Evolutionary conservation across 108 stramenopile genomes (phyloP), one percentile per base, ranked within the genome.

Genomic region (Aurantiochytrium sp.): DNA sequence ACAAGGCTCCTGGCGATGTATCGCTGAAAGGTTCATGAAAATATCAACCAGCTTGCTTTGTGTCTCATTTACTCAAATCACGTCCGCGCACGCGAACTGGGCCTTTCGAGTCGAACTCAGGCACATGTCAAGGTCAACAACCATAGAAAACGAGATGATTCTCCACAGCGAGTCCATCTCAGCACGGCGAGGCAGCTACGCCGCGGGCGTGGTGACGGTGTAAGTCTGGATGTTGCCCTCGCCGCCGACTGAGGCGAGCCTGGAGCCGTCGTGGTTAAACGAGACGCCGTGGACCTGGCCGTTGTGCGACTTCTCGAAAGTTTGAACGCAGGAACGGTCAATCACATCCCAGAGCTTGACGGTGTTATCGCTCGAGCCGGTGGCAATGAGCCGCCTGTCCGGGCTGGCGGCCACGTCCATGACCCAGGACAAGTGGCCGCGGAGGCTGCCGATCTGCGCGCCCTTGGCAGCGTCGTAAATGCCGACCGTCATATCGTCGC

Each of bases 271-370:
- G 39, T 48, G 73, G 39, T 81, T 81, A 24, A 81, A 81, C 27
- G 73, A 41, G 2, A 81, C 73, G 45, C 42, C 73, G 30, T 81
- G 73, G 45, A 81, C 73, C 73, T 81, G 73, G 73, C 45, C 73
- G 15, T 6, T 48, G 4, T 81, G 73, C 6, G 73, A 81, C 73
- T 81, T 81, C 12, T 81, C 73, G 24, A 81, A 81, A 24, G 73
- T 81, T 24, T 81, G 73, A 6, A 48, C 45, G 45, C 73, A 81
- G 19, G 73, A 81, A 24, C 73, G 73, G 19, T 81, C 73, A 81
- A 81, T 48, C 6, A 48, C 73, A 48, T 81, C 73, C 73, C 73
- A 81, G 12, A 81, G 73, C 45, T 81, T 81, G 39, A 81, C 73
- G 2, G 73, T 81, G 39, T 81, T 81, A 24, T 81, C 73, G 45